Evolutionary conservation across 148 eudicot genomes (phyloP).

Genomic region (Nyssa sinensis): DNA sequence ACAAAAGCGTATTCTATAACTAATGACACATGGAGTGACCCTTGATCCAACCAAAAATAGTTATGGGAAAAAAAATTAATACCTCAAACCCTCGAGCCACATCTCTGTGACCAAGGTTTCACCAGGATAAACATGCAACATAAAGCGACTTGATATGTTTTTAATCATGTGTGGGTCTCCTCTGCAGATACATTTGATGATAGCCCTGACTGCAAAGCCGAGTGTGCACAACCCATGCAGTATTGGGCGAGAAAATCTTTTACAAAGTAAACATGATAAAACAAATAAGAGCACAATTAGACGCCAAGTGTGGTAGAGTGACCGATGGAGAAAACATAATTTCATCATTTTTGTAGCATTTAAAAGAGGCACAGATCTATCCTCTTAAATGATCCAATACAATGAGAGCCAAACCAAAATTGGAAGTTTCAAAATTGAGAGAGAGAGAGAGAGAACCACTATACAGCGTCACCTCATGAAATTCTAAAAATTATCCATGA

Average conservation of each 20-base stretch:
- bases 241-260: conserved; percentile 81
- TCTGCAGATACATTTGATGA: conserved; percentile 64
- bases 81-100: conserved; percentile 94
- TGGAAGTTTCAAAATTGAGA: neutral
- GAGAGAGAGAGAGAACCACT: too few relatives aligned
- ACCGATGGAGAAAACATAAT: too few relatives aligned
- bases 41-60: neutral
- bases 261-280: neutral
- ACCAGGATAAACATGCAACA: conserved; percentile 83
- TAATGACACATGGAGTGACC: neutral
- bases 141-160: conserved; percentile 71
- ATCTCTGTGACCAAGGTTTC: conserved; percentile 88
- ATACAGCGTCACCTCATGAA: neutral
- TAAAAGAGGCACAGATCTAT: too few relatives aligned
- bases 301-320: too few relatives aligned
- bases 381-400: too few relatives aligned
- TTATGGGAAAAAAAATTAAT: neutral
- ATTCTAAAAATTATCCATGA: neutral
- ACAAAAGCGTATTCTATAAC: neutral
- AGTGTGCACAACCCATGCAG: conserved; percentile 91
- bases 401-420: neutral
- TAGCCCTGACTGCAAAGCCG: conserved; percentile 85
- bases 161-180: conserved; percentile 74
- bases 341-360: too few relatives aligned
- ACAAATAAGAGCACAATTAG: conserved; percentile 15